Base-by-base conservation (phyloP, 495 filamentous ascomycete genomes). In the Astrothelium subdiscretum region DNA sequence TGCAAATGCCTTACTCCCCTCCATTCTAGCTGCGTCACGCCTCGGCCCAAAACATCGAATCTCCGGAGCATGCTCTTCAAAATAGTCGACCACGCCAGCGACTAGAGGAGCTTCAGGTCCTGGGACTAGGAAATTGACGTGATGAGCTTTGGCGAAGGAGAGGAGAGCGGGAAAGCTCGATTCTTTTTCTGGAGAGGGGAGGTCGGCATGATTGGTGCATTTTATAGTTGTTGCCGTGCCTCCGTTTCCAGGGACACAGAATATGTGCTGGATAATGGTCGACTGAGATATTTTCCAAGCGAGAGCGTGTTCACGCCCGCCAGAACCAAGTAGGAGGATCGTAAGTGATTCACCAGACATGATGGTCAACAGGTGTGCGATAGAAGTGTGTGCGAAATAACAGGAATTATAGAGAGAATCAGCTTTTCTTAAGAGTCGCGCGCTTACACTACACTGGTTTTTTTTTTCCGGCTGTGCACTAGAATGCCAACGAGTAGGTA, bases 31-130 rank as follows among this genome's bases (percentile, higher is more conserved):
- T 42, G 94, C 95, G 40, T 81, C 82, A 77, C 89, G 85, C 57
- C 86, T 87, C 2, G 94, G 94, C 15, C 94, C 94, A 68, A 96
- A 98, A 75, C 85, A 87, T 68, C 83, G 79, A 66, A 97, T 91
- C 20, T 85, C 84, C 52, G 83, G 59, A 3, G 63, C 65, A 67
- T 75, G 61, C 32, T 66, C 66, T 69, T 67, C 65, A 78, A 98
- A 97, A 76, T 87, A 88, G 65, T 83, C 86, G 64, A 88, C 86
- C 57, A 97, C 87, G 29, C 94, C 94, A 65, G 87, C 91, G 13
- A 97, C 94, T n/a, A 98, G 80, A 11, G 94, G 92, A 5, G 87
- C 90, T 75, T 98, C 94, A 12, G 94, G 94, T 2, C 94, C 94
- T 3, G 91, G 90, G 18, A 98, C 83, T 0, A 95, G 87, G 27